phyloP scores from a whole-genome alignment of 176 grass and related monocot genomes.

The Thinopyrum elongatum region DNA sequence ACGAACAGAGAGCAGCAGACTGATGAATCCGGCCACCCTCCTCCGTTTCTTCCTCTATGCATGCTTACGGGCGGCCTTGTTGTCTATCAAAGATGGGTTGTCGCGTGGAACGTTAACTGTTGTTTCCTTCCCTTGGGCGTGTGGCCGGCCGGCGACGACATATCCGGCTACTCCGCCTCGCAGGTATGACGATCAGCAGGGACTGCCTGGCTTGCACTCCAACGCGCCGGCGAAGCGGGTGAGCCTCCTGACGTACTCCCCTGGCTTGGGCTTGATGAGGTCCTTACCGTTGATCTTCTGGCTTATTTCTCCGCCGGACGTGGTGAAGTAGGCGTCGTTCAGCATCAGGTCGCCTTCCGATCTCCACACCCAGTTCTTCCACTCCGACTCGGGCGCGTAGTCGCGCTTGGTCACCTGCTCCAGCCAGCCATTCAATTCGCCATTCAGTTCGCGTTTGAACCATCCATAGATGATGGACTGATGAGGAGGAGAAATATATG shows the following conservation, averaged over 20 bases:
- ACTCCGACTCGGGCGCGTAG: slow-evolving; percentile 39
- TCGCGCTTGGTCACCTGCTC: slow-evolving; percentile 69
- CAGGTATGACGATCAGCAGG: slow-evolving; percentile 46
- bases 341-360: slow-evolving; percentile 60
- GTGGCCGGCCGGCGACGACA: not conserved
- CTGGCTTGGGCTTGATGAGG: slow-evolving; percentile 70
- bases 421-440: not conserved
- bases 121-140: not conserved
- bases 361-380: slow-evolving; percentile 74
- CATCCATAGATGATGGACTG: no score
- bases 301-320: slow-evolving; percentile 28
- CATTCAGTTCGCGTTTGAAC: not conserved
- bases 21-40: not conserved
- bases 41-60: slow-evolving; percentile 8
- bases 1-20: slow-evolving; percentile 15
- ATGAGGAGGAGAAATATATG: not conserved
- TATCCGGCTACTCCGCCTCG: not conserved
- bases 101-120: not conserved
- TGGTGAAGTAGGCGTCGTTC: slow-evolving; percentile 54
- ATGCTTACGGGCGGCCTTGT: not conserved
- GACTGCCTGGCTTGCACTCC: slow-evolving; percentile 12
- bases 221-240: slow-evolving; percentile 59
- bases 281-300: slow-evolving; percentile 25
- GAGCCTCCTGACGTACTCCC: slow-evolving; percentile 58
- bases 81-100: not conserved